Evolutionary conservation across 208 protist species (phyloP), one percentile per base, ranked within the genome.

Genomic region (Zelonia costaricensis): DNA sequence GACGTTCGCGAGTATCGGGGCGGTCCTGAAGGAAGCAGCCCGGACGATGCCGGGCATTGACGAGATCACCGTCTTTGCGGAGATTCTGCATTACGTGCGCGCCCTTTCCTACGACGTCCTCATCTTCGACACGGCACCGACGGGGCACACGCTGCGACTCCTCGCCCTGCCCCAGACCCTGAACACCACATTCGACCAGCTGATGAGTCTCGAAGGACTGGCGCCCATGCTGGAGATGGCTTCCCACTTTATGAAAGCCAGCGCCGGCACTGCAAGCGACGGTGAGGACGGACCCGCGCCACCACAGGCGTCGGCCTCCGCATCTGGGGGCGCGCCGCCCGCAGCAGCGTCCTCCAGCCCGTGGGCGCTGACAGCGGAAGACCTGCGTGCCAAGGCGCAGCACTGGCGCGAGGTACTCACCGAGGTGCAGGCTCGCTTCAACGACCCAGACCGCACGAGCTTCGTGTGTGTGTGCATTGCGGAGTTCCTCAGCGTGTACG

Each of bases 91-190:
- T 63, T 70, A 28, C 60, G 85, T 98, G 7, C 65, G 97, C 46
- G 45, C 43, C 3, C 80, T 98, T 6, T 99, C 92, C 74, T 99
- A 93, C 82, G 86, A 96, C 58, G 57, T 95, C 13, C 90, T 99
- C 28, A 86, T 99, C 16, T 99, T 99, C 74, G 98, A 99, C 78
- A 99, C 98, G 22, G 98, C 99, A 5, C 99, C 99, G 35, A 99
- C 98, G 1, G 98, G 99, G 22, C 98, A 99, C 70, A 99, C 98
- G 7, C 80, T 99, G 22, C 85, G 97, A 10, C 75, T 99, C 30
- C 74, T 99, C 10, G 78, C 83, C 4, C 87, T 99, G 20, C 97
- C 97, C 9, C 70, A 81, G 22, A 92, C 70, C 2, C 35, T 93
- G 12, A 74, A 82, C 49, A 56, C 56, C 2, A 76, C 76, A 2